Base-by-base conservation (phyloP, 1,284 basidiomycete genomes). In the Sporisorium sorghi region DNA sequence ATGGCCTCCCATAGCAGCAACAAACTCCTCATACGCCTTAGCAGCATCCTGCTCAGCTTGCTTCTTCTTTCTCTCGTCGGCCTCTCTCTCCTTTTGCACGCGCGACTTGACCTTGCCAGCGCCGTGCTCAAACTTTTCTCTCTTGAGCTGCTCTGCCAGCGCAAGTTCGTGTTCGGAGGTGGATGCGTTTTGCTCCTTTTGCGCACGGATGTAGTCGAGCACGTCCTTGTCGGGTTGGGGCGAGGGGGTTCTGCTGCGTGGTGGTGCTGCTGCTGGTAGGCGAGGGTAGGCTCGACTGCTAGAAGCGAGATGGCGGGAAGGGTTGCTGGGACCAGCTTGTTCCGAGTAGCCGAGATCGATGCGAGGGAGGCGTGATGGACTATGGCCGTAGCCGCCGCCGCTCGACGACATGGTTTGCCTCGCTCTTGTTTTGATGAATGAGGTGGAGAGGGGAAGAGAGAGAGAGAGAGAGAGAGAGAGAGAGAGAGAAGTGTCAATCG, bases 11-110 rank as follows among this genome's bases (percentile, higher is more conserved):
- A 82, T 76, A 28, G 70, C 79, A 35, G 63, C 70, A 1, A 79
- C 61, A 30, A 83, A 80, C 11, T 80, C 80, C 21, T 74, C 43
- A 56, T 81, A 83, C 10, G 78, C 80, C 21, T 37, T 40, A 0
- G 65, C 73, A n/a, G 73, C 78, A 30, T 73, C 74, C 24, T 76
- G 33, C 28, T 81, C 65, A 3, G 70, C 80, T 35, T 76, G 68
- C 50, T 67, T 77, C 35, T 56, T 57, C 49, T 77, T 79, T 30
- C 58, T 50, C 40, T 80, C 78, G 15, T 71, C 73, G 9, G 77
- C 80, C 40, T 83, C 80, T 35, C 65, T 60, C 37, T 83, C 79
- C 42, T 64, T 57, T 43, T 82, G 75, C 14, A 58, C 59, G 9
- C 78, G 51, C n/a, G 67, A 74, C 52, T 80, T 81, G 56, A 62